These are phyloP conservation scores for Penicillium fimorum DNA, from an alignment of 495 filamentous ascomycete genomes.

Conservation along the genomic window DNA sequence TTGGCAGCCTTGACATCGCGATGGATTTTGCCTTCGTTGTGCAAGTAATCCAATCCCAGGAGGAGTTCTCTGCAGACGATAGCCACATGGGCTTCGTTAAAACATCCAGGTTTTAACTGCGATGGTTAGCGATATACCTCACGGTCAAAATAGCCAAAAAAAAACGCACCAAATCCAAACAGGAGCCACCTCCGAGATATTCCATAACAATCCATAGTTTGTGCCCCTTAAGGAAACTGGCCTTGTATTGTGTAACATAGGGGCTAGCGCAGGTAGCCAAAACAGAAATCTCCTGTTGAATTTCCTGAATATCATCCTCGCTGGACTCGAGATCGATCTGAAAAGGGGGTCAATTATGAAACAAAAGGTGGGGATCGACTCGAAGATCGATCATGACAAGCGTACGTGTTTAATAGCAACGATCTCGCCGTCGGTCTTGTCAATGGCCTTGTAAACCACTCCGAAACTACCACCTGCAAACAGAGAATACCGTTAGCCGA, in stretches of 20 bases:
- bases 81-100: constrained; percentile 88
- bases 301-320: constrained; percentile 96
- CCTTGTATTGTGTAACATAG: constrained; percentile 94
- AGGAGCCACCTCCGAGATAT: constrained; percentile 89
- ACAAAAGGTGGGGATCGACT: constrained; percentile 15
- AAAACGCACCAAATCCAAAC: constrained; percentile 74
- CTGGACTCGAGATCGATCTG: constrained; percentile 98
- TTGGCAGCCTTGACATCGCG: constrained; percentile 98
- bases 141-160: constrained; percentile 1
- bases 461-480: constrained; percentile 86
- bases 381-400: constrained; percentile 13
- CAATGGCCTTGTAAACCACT: constrained; percentile 92
- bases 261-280: constrained; percentile 90
- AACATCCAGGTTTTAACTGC: constrained; percentile 86
- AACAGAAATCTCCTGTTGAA: constrained; percentile 95
- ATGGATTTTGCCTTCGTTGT: constrained; percentile 93
- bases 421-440: constrained; percentile 77
- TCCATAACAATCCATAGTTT: constrained; percentile 99
- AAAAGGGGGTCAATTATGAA: constrained; percentile 26
- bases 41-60: constrained; percentile 87
- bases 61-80: constrained; percentile 92
- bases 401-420: constrained; percentile 90
- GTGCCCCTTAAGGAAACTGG: constrained; percentile 87
- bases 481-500: constrained; percentile 11
- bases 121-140: constrained; percentile 22